Percentiles rank a stretch among this genome's conserved stretches.
Conservation (phyloP, 805 yeast species). For the Ogataea polymorpha region DNA sequence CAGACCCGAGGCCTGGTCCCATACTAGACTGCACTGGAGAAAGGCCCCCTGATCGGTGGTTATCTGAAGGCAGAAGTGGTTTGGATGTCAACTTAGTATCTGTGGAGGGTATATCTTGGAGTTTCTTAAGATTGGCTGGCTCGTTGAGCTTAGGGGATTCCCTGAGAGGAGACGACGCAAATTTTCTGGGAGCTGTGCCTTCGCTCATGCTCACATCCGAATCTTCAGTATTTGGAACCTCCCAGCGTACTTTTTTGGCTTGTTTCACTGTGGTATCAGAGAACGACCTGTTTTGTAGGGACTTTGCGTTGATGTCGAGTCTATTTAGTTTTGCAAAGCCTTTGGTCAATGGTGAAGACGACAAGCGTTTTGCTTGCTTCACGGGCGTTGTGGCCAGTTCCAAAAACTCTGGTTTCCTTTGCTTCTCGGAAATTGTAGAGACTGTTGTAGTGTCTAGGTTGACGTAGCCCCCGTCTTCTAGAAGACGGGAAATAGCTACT, state of each 20-base stretch:
- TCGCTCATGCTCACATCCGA: slow-evolving; percentile 22
- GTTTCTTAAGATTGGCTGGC: neutral
- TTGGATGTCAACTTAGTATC: slow-evolving; percentile 13
- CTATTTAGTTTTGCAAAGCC: slow-evolving; percentile 15
- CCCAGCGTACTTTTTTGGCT: slow-evolving; percentile 47
- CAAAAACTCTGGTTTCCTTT: neutral
- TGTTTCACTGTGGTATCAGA: slow-evolving; percentile 19
- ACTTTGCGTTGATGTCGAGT: slow-evolving; percentile 10
- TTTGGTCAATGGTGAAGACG: slow-evolving; percentile 25
- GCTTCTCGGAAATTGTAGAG: slow-evolving; percentile 2
- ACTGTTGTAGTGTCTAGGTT: slow-evolving; percentile 6
- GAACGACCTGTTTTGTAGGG: slow-evolving; percentile 4
- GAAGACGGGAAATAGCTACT: slow-evolving; percentile 16
- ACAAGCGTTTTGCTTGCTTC: slow-evolving; percentile 20
- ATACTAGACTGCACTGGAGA: slow-evolving; percentile 8
- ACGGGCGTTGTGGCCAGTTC: slow-evolving; percentile 3
- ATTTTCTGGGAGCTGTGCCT: slow-evolving; percentile 4
- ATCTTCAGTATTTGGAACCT: slow-evolving; percentile 31
- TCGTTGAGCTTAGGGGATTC: slow-evolving; percentile 8
- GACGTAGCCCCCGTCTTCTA: slow-evolving; percentile 15
- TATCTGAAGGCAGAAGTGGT: slow-evolving; percentile 11
- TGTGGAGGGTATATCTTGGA: slow-evolving; percentile 5
- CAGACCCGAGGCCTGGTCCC: slow-evolving; percentile 13
- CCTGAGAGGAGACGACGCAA: slow-evolving; percentile 11
- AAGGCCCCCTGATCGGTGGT: slow-evolving; percentile 4